Base-by-base conservation (phyloP, 306 rosid species). In the Medicago arabica region DNA sequence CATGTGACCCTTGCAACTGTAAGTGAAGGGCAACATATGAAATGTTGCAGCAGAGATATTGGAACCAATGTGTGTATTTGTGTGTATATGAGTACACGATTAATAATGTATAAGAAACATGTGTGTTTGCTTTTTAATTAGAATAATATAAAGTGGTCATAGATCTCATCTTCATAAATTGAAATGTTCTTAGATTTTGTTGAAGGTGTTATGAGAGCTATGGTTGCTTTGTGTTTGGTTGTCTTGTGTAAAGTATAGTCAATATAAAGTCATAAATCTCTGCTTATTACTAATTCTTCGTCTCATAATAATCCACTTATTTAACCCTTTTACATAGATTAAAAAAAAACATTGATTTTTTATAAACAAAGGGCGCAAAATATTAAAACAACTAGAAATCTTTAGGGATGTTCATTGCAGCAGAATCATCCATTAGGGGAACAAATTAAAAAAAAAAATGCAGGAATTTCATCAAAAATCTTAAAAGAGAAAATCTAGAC, bases 1-100 rank as follows among this genome's bases (percentile, higher is more conserved):
- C 73, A 5, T 92, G 98, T 75, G 68, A 90, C 74, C 91, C 98
- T 1, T 92, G 98, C 91, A 84, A 16, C 67, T 92, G 97, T 71
- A 77, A 89, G 74, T 88, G 90, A 88, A 62, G 13, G 28, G 36
- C 3, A 13, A 0, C 25, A 3, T 2, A 65, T 10, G 50, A 49
- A 66, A 55, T 23, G 14, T 59, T 64, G 75, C 76, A 83, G 87
- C 84, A 83, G 85, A 79, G 83, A 81, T 66, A 61, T 15, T 60
- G 43, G 9, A 36, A 65, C 7, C 18, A 18, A 19, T 38, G 8
- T 75, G 23, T 61, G 59, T 74, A 17, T 9, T 18, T 59, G 65
- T 59, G 66, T 25, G 9, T 28, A 25, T 23, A 25, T 23, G 17
- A 28, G 17, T 19, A 70, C 75, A 31, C 9, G n/a, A 34, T 40